Base-by-base conservation (phyloP, 2,329 filamentous ascomycete genomes). In the Helotiales sp. region DNA sequence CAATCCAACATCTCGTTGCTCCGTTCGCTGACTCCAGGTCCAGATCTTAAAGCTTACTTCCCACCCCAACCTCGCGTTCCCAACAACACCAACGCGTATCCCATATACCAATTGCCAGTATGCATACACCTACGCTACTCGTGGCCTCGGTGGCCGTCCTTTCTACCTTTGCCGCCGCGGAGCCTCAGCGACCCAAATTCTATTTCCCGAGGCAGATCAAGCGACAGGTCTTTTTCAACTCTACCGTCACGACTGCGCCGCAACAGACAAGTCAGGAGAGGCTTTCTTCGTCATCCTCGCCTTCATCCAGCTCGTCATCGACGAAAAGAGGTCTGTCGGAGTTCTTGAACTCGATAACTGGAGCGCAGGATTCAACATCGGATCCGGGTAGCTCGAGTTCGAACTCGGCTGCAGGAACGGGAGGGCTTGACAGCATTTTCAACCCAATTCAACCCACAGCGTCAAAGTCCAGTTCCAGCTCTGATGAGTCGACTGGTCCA, bases 131-230 rank as follows among this genome's bases (percentile, higher is more conserved):
- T 73, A 80, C 83, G 10, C 75, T 84, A 64, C 72, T 86, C 75
- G 82, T 82, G 71, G 82, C 83, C 77, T 82, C 82, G 22, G 73
- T 86, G 73, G 82, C 82, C 71, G 77, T 85, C 68, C 80, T 83
- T 67, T 80, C 83, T 37, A 80, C 82, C 3, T 74, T 80, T n/a
- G 80, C 79, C 64, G 78, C 78, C 70, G 83, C 82, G 24, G 79
- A 83, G 63, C 72, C 76, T 43, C 78, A 82, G 37, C 79, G 79
- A 69, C 85, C 85, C 20, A 83, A 81, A 74, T 85, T 87, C 73
- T 88, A 87, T 76, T 88, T 85, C 69, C 86, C 86, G 13, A 81
- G 83, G 64, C 81, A 86, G 50, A 80, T 88, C 73, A 87, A 84
- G 78, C 82, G 85, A 63, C 79, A 84, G 66, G 79, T 82, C 62